A percentile compares a stretch with the other conserved stretches of the same genome.
Conservation (phyloP, 1,284 basidiomycete species). For the Gymnopus androsaceus region DNA sequence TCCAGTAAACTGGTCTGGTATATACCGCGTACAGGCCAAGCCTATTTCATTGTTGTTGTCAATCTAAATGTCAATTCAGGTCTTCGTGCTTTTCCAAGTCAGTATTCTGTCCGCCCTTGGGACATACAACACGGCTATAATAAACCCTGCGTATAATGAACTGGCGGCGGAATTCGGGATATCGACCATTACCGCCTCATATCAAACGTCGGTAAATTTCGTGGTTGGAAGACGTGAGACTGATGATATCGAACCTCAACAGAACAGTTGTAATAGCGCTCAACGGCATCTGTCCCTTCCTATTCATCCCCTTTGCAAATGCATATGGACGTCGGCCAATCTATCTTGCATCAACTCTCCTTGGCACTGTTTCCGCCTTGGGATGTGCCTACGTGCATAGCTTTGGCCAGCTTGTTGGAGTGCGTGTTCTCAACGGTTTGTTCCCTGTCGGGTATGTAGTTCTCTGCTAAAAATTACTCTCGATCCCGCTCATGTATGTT, state of each 20-base stretch:
- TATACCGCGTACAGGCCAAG: background rate
- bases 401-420: slow-evolving; percentile 9
- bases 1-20: slow-evolving; percentile 1
- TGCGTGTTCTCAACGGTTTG: slow-evolving; percentile 7
- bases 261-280: slow-evolving; percentile 9
- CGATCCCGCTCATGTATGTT: background rate
- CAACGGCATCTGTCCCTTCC: slow-evolving; percentile 5
- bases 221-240: background rate
- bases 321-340: slow-evolving; percentile 11
- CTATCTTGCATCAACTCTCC: slow-evolving; percentile 5
- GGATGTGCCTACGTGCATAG: slow-evolving; percentile 9
- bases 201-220: slow-evolving; percentile 3
- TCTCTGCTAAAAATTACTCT: too few species aligned
- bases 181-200: slow-evolving; percentile 7
- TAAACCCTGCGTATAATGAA: slow-evolving; percentile 37
- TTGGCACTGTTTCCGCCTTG: slow-evolving; percentile 9
- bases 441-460: slow-evolving; percentile 28
- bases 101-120: slow-evolving; percentile 27
- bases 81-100: slow-evolving; percentile 14
- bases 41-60: background rate
- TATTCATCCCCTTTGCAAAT: slow-evolving; percentile 12
- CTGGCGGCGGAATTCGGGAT: slow-evolving; percentile 9
- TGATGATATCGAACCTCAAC: background rate
- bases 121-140: slow-evolving; percentile 29
- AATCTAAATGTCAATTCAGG: background rate